Base-by-base conservation (phyloP, 1,284 basidiomycete genomes). In the Exobasidium cylindrosporum region DNA sequence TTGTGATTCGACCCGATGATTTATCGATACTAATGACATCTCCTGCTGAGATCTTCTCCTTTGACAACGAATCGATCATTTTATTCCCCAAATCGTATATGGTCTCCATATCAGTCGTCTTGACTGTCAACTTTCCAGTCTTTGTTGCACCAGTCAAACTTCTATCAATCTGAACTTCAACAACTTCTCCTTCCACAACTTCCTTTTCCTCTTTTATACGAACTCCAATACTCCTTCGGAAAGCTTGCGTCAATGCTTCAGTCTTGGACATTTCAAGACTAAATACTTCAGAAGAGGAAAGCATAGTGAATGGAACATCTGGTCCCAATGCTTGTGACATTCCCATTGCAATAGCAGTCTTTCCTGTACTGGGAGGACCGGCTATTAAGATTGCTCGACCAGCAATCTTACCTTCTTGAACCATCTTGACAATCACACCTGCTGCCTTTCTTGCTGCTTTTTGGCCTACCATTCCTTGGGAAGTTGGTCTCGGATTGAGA, bases 31-130 rank as follows among this genome's bases (percentile, higher is more conserved):
- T 87, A 67, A 98, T 89, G 13, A 98, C 90, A 76, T 98, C 95
- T 30, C 96, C 95, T 0, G 95, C 95, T 2, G 93, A 86, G 14
- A 98, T 90, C 79, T 97, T 98, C 83, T 98, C 94, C 81, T 95
- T 96, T 55, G 92, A 89, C 45, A 98, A 82, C 6, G 93, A 88
- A 76, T 98, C 95, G 65, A 98, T 97, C 96, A 98, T 98, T 85
- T 98, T 98, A 62, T 89, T 93, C 7, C 96, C 96, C 21, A 98
- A 86, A 82, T 98, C 96, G 80, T 98, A 98, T 46, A 98, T 91
- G 14, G 95, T 98, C 83, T 98, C 95, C 95, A 98, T 98, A 81
- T 98, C 95, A 3, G 94, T 97, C 10, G 93, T 97, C 82, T 98
- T 98, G 77, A 98, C 90, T 0, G 95, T 97, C 63, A 98, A 82